Conservation (phyloP, 257 asterid species). For the Capsicum baccatum region DNA sequence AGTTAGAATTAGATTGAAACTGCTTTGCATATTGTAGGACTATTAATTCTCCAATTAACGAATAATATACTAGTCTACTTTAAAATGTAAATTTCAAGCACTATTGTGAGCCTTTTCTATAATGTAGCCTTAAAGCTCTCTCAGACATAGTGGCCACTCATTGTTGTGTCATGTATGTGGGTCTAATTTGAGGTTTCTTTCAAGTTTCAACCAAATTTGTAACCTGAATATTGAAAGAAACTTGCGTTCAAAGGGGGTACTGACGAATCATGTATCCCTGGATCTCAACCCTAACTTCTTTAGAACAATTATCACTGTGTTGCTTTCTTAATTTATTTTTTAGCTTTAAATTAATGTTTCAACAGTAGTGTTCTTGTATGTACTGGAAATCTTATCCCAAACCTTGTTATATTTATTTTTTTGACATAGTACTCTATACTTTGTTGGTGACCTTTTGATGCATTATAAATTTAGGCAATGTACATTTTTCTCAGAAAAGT, state of each 20-base stretch:
- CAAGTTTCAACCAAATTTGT: background rate
- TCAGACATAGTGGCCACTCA: background rate
- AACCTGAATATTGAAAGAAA: background rate
- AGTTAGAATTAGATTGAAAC: background rate
- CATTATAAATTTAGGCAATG: background rate
- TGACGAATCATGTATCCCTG: constrained; percentile 25
- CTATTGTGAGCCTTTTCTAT: background rate
- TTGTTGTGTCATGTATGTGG: background rate
- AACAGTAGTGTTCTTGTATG: background rate
- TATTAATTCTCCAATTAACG: background rate
- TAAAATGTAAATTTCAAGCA: background rate
- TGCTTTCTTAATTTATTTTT: background rate
- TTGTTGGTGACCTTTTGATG: constrained; percentile 15
- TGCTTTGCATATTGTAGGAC: background rate
- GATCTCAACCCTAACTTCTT: background rate
- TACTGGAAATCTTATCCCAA: background rate
- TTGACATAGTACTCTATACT: background rate
- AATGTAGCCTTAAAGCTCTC: background rate
- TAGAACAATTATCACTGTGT: background rate
- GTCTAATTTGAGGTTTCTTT: background rate
- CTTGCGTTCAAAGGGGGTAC: background rate
- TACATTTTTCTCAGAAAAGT: background rate
- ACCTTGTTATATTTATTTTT: background rate
- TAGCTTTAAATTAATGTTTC: background rate
- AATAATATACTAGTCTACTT: too few species aligned